A percentile compares a stretch with the other conserved stretches of the same genome.
phyloP scores from a whole-genome alignment of 257 asterid species.

The Jacaranda mimosifolia region DNA sequence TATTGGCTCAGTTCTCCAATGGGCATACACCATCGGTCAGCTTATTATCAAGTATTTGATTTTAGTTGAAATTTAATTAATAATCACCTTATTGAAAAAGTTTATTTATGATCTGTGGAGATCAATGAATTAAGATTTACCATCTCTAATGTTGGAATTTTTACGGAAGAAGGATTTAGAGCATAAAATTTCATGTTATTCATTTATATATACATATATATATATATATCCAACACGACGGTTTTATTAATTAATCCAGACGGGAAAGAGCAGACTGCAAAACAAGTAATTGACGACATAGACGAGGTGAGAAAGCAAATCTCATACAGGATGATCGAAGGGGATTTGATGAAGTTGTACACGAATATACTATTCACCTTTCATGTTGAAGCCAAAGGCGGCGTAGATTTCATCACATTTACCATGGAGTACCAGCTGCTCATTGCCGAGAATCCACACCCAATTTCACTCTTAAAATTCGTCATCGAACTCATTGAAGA shows the following conservation, averaged over 20 bases:
- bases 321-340: conserved; percentile 33
- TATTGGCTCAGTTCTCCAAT: conserved; percentile 42
- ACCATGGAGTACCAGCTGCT: conserved; percentile 47
- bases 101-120: too few species aligned
- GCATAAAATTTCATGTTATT: too few species aligned
- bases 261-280: conserved; percentile 27
- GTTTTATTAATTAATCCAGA: conserved; percentile 17
- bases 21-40: conserved; percentile 46
- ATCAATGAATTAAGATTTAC: too few species aligned
- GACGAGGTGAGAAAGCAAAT: conserved; percentile 30
- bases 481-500: conserved; percentile 44
- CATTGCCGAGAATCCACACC: conserved; percentile 35
- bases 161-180: too few species aligned
- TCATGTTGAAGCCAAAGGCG: conserved; percentile 45
- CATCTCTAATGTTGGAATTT: too few species aligned
- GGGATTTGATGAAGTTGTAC: conserved; percentile 45
- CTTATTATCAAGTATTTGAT: background rate
- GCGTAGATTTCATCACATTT: conserved; percentile 43
- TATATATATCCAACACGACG: too few species aligned
- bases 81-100: background rate
- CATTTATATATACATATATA: too few species aligned
- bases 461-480: conserved; percentile 27
- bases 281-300: conserved; percentile 25
- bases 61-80: too few species aligned
- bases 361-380: conserved; percentile 32